These are phyloP conservation scores for Ceratocystis lukuohia DNA, from an alignment of 2,329 filamentous ascomycete species.

Conservation along the genomic window DNA sequence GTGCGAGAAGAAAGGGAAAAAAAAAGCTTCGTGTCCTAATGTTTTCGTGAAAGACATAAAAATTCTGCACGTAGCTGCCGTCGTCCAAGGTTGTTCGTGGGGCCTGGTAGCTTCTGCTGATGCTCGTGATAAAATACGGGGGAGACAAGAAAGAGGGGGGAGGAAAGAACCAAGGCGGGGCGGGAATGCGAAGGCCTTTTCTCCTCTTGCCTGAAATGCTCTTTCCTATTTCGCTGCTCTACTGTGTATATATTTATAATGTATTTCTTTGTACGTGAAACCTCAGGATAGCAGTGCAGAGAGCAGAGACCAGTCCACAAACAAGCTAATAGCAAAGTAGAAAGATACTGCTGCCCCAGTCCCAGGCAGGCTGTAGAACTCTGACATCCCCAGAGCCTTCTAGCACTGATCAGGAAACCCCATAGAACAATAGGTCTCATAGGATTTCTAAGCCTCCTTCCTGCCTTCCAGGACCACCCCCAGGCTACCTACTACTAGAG, in stretches of 20 bases:
- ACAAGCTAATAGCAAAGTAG: too few relatives aligned
- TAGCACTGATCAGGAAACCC: neutral
- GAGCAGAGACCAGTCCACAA: too few relatives aligned
- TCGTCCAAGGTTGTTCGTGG: neutral
- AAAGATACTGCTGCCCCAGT: too few relatives aligned
- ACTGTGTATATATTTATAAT: neutral
- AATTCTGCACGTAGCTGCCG: too few relatives aligned
- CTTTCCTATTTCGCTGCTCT: neutral
- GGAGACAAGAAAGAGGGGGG: neutral
- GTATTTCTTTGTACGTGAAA: too few relatives aligned
- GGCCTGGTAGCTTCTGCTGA: neutral
- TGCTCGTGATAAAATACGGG: neutral
- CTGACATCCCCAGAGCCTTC: neutral
- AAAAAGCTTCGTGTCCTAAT: too few relatives aligned
- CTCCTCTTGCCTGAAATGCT: neutral
- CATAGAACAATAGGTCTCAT: neutral
- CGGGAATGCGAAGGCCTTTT: neutral
- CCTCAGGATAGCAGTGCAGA: too few relatives aligned
- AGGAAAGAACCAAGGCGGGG: neutral
- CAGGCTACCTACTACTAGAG: too few relatives aligned
- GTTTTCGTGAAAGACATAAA: too few relatives aligned
- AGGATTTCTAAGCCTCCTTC: neutral
- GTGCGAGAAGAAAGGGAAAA: too few relatives aligned
- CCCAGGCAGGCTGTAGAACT: too few relatives aligned
- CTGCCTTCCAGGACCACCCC: too few relatives aligned